Base-by-base conservation (phyloP, 2,329 filamentous ascomycete genomes). In the Cylindrodendrum hubeiense region DNA sequence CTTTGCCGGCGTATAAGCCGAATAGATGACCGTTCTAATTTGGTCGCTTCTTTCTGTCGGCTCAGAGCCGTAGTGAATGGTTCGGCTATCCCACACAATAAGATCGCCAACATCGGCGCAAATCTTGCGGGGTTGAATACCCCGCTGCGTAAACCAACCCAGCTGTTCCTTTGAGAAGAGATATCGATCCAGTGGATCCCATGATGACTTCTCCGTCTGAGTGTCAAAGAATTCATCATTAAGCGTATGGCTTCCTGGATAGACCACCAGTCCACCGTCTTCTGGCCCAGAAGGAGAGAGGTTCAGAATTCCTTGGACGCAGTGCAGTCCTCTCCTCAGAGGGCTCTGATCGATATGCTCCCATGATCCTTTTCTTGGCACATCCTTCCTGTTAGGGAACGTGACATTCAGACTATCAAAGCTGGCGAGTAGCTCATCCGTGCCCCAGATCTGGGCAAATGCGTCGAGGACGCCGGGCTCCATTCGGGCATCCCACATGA, bases 281-380 rank as follows among this genome's bases (percentile, higher is more conserved):
- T 65, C 51, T 3, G 43, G 49, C 1, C 66, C 66, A 3, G 55
- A 26, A 3, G 19, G 24, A 7, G 52, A 61, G 10, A 74, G 46
- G 24, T 72, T 74, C 37, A 77, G 64, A 24, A 75, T 66, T 0
- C 73, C 74, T 51, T 75, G 73, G 3, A 78, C 63, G 56, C 74
- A 77, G 22, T 76, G 71, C 4, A 76, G 52, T 12, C 71, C 75
- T 12, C 69, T 53, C 10, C 68, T 63, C 26, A 68, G 51, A 2
- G 76, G 75, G 1, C 67, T 73, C 49, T 78, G 76, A 33, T 78
- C 76, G 12, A 76, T 69, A 59, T 77, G 76, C 39, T 54, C 43
- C 54, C 54, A 58, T 6, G 54, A 44, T 3, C 28, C 44, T 13
- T 44, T 13, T 10, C 30, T 4, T 28, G 44, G 54, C n/a, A 46